Conservation (phyloP, 2,329 filamentous ascomycete species). For the Pseudopithomyces maydicus region DNA sequence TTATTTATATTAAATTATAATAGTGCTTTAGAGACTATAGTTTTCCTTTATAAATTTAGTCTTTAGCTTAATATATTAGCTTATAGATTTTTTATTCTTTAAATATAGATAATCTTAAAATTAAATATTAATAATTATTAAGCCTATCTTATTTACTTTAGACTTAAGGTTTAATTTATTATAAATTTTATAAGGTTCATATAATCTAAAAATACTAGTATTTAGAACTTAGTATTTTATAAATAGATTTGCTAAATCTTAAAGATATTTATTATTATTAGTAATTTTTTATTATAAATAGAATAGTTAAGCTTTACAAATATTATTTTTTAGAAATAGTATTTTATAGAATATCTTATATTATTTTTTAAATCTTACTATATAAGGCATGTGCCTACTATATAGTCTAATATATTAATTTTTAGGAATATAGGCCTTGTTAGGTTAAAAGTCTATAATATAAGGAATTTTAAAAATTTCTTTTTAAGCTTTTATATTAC, state of each 20-base stretch:
- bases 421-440: neutral
- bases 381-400: neutral
- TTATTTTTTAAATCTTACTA: too few relatives aligned
- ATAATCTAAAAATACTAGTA: conserved; percentile 7
- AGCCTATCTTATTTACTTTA: too few relatives aligned
- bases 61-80: conserved; percentile 2
- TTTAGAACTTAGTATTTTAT: conserved; percentile 2
- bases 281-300: too few relatives aligned
- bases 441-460: too few relatives aligned
- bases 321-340: neutral
- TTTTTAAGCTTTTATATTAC: neutral
- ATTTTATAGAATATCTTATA: neutral
- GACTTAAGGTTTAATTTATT: neutral
- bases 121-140: too few relatives aligned
- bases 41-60: neutral
- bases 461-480: neutral
- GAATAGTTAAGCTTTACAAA: neutral
- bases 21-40: neutral
- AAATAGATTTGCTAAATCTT: conserved; percentile 9
- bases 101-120: too few relatives aligned
- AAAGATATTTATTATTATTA: neutral
- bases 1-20: neutral
- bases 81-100: too few relatives aligned
- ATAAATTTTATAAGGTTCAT: conserved; percentile 11
- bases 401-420: neutral